phyloP scores from a whole-genome alignment of 2,329 filamentous ascomycete species.

The Phoma sp. region DNA sequence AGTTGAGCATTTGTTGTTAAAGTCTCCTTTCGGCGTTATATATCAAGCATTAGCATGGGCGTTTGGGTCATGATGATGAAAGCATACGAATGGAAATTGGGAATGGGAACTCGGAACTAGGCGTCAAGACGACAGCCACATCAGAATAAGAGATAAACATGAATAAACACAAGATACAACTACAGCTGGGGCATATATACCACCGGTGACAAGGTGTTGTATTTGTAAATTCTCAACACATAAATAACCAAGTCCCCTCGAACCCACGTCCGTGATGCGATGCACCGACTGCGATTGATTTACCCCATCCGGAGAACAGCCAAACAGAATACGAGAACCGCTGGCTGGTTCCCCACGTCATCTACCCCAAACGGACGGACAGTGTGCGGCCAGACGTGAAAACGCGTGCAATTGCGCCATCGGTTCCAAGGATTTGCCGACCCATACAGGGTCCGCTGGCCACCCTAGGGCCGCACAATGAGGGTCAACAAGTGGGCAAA shows the following conservation, averaged over 20 bases:
- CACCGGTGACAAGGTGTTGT: conserved; percentile 14
- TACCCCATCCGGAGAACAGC: conserved; percentile 15
- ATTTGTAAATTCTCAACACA: neutral
- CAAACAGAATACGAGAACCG: neutral
- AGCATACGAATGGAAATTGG: conserved; percentile 10
- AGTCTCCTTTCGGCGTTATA: conserved; percentile 30
- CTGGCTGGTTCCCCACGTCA: conserved; percentile 8
- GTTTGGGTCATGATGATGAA: conserved; percentile 39
- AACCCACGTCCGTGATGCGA: neutral
- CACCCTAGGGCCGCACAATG: conserved; percentile 27
- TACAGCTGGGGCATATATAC: conserved; percentile 32
- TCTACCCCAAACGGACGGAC: neutral
- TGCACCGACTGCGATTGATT: neutral
- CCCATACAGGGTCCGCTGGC: conserved; percentile 31
- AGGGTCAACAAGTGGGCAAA: conserved; percentile 18
- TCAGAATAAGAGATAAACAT: neutral
- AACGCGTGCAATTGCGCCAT: conserved; percentile 49
- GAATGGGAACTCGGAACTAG: conserved; percentile 3
- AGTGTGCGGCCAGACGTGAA: conserved; percentile 20
- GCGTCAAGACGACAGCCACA: conserved; percentile 6
- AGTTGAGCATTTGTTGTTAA: conserved; percentile 11
- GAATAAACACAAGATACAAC: too few species aligned
- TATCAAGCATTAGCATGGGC: conserved; percentile 49
- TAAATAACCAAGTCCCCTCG: neutral
- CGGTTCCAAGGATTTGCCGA: conserved; percentile 43